Conservation (phyloP, 805 yeast species). For the Myxozyma geophila region DNA sequence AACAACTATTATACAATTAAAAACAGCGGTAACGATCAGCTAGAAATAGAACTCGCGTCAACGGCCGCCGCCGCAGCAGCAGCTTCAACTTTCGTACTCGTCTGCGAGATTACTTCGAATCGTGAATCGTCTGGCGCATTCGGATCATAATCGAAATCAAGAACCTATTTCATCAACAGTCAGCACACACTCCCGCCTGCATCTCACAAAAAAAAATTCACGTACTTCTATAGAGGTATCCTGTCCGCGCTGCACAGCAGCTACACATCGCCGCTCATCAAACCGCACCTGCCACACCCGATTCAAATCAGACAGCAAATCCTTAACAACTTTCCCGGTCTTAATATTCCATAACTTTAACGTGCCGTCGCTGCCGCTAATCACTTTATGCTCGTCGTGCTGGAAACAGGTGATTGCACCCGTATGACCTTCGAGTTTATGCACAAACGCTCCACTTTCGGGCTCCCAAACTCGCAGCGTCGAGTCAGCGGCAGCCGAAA, state of each 20-base stretch:
- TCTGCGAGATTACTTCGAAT: not conserved
- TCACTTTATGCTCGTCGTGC: constrained; percentile 79
- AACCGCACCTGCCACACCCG: constrained; percentile 95
- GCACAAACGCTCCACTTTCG: constrained; percentile 63
- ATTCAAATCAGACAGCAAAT: constrained; percentile 74
- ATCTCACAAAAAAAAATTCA: constrained; percentile 40
- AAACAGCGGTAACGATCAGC: not conserved
- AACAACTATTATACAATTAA: too few relatives aligned
- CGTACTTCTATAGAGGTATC: constrained; percentile 85
- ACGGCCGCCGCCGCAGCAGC: not conserved
- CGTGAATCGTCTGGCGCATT: not conserved
- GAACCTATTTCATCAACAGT: constrained; percentile 7
- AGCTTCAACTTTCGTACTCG: constrained; percentile 2
- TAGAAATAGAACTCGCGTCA: not conserved
- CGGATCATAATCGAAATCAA: constrained; percentile 35
- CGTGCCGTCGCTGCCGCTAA: constrained; percentile 88
- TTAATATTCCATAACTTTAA: constrained; percentile 85
- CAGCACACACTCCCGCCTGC: not conserved
- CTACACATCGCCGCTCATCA: constrained; percentile 81
- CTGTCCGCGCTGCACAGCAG: constrained; percentile 79
- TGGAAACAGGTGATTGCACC: constrained; percentile 92
- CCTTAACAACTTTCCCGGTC: constrained; percentile 73
- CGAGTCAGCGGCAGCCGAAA: constrained; percentile 95
- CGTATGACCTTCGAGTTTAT: constrained; percentile 75
- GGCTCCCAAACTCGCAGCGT: constrained; percentile 94